A percentile compares a stretch with the other conserved stretches of the same genome.
These are phyloP conservation scores for Podosphaera fusca DNA, from an alignment of 2,329 filamentous ascomycete genomes.

Conservation along the genomic window DNA sequence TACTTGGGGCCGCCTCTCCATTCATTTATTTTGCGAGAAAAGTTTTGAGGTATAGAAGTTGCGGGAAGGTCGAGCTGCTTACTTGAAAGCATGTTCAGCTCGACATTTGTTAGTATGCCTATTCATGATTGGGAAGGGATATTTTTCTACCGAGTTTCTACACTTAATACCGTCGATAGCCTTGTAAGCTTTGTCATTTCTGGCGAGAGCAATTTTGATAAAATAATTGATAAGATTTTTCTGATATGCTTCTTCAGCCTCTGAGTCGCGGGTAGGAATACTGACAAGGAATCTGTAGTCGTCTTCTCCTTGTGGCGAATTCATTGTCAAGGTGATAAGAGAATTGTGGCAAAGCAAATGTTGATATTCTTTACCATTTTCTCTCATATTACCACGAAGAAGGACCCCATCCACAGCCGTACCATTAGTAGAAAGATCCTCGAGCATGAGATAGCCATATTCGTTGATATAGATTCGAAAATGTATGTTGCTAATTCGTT, in stretches of 20 bases:
- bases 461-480: slow-evolving; percentile 82
- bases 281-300: slow-evolving; percentile 66
- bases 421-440: slow-evolving; percentile 90
- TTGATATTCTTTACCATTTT: slow-evolving; percentile 19
- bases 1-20: slow-evolving; percentile 75
- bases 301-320: slow-evolving; percentile 17
- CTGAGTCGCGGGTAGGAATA: slow-evolving; percentile 52
- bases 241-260: slow-evolving; percentile 39
- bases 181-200: slow-evolving; percentile 4
- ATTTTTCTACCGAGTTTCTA: slow-evolving; percentile 9
- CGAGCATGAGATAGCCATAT: slow-evolving; percentile 71
- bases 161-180: slow-evolving; percentile 3
- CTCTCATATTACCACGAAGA: slow-evolving; percentile 29
- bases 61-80: not conserved
- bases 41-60: not conserved
- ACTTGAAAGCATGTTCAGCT: slow-evolving; percentile 12
- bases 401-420: slow-evolving; percentile 60
- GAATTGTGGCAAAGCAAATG: slow-evolving; percentile 16
- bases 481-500: slow-evolving; percentile 77
- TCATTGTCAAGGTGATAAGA: slow-evolving; percentile 14
- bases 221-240: slow-evolving; percentile 49
- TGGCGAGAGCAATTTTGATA: slow-evolving; percentile 9
- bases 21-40: slow-evolving; percentile 25
- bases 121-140: not conserved
- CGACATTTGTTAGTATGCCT: slow-evolving; percentile 3